Base-by-base conservation (phyloP, 2,329 filamentous ascomycete species). In the Metarhizium rileyi region DNA sequence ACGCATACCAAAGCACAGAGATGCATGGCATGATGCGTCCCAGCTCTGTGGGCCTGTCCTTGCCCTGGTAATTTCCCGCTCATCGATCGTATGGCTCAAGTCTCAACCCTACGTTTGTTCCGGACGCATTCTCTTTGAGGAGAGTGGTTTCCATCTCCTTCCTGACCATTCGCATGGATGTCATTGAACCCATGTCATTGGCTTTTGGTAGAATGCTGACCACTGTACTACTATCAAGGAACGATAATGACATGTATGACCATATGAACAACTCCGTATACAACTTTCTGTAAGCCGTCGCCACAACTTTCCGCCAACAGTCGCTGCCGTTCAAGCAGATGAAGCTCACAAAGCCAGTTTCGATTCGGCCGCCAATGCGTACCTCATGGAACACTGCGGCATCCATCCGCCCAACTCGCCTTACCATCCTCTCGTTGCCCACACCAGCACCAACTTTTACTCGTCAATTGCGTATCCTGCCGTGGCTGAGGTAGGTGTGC, bases 201-300 rank as follows among this genome's bases (percentile, higher is more conserved):
- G 16, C 3, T 6, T 10, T 10, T 14, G 9, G 4, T 1, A 5
- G 12, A 14, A 25, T 10, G 41, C 28, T 49, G 35, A 42, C n/a
- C 2, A 23, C 18, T 49, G 41, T 52, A 50, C 53, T 42, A n/a
- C n/a, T n/a, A 9, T 10, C 22, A 50, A 90, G 88, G 88, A 83
- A 81, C 65, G 90, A 95, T 68, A 95, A 95, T 63, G 90, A 95
- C 70, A 93, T 94, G 87, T 95, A 93, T 67, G 78, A 87, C 53
- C 91, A 97, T 64, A 81, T 95, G 75, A 95, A 95, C 70, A 95
- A 95, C 63, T 86, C 83, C 38, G 77, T 93, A 48, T 95, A 95
- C 68, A 87, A 87, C 59, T 84, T 86, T 54, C 76, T 94, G 76
- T 83, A 66, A 63, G 73, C 30, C 16, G 3, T 5, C 30, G 30